These are phyloP conservation scores for Plasmodium malariae DNA, from an alignment of 169 alveolate genomes.

Conservation along the genomic window DNA sequence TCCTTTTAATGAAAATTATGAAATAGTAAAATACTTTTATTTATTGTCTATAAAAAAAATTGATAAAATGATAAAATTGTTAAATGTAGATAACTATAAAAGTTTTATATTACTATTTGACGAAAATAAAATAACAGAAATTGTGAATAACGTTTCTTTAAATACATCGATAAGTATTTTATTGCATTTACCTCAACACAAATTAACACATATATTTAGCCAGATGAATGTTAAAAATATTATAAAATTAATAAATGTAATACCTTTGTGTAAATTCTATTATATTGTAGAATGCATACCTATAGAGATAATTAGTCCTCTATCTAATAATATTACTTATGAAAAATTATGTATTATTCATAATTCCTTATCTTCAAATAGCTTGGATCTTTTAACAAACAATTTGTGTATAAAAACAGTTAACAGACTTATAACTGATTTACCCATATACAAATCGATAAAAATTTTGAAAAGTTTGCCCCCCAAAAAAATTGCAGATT, in stretches of 20 bases:
- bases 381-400: conserved; percentile 18
- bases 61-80: conserved; percentile 13
- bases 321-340: conserved; percentile 30
- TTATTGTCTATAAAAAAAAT: conserved; percentile 48
- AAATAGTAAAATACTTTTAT: conserved; percentile 29
- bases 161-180: conserved; percentile 38
- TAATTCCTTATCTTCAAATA: conserved; percentile 13
- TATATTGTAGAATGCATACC: conserved; percentile 58
- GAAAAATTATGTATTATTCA: conserved; percentile 51
- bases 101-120: conserved; percentile 31
- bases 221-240: conserved; percentile 14
- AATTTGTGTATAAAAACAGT: conserved; percentile 14
- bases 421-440: conserved; percentile 28
- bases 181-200: conserved; percentile 38
- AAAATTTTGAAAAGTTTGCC: conserved; percentile 29
- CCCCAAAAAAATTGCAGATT: conserved; percentile 21
- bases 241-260: conserved; percentile 39
- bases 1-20: conserved; percentile 37
- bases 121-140: conserved; percentile 33
- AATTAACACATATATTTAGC: conserved; percentile 33
- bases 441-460: conserved; percentile 63
- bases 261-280: conserved; percentile 59
- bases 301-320: conserved; percentile 19
- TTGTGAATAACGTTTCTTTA: conserved; percentile 28
- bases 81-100: conserved; percentile 54